Conservation (phyloP, 441 rosid species). For the Biscutella laevigata region DNA sequence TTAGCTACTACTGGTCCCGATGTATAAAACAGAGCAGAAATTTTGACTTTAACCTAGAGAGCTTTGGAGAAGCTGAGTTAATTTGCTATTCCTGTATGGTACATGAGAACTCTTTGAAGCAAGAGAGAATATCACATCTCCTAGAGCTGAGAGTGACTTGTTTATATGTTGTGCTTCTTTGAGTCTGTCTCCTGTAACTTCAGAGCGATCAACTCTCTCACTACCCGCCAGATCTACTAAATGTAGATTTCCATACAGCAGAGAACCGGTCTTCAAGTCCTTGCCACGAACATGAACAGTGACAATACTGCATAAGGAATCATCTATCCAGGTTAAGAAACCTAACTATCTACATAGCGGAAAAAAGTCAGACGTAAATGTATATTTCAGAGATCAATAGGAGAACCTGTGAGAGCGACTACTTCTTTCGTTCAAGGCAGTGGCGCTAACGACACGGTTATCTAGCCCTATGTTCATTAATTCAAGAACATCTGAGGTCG, state of each 20-base stretch:
- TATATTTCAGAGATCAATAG: constrained; percentile 1
- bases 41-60: constrained; percentile 38
- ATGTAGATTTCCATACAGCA: constrained; percentile 43
- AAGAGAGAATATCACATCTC: no score
- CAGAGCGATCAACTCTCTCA: constrained; percentile 63
- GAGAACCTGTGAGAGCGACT: constrained; percentile 64
- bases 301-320: constrained; percentile 38
- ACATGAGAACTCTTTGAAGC: no score
- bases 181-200: no score
- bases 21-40: neutral
- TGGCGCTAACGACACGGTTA: constrained; percentile 40
- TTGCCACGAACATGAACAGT: constrained; percentile 56
- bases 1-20: neutral
- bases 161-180: no score
- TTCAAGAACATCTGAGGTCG: constrained; percentile 46
- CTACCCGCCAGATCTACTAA: constrained; percentile 71
- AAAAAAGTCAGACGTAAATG: neutral
- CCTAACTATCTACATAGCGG: neutral
- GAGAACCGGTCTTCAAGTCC: constrained; percentile 43
- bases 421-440: constrained; percentile 59
- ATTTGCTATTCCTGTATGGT: no score
- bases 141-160: no score
- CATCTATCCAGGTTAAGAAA: constrained; percentile 5
- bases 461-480: constrained; percentile 42
- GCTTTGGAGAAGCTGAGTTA: constrained; percentile 67